Percentiles rank a stretch among this genome's conserved stretches.
Evolutionary conservation across 208 protist species (phyloP).

Genomic region (Leptomonas seymouri): DNA sequence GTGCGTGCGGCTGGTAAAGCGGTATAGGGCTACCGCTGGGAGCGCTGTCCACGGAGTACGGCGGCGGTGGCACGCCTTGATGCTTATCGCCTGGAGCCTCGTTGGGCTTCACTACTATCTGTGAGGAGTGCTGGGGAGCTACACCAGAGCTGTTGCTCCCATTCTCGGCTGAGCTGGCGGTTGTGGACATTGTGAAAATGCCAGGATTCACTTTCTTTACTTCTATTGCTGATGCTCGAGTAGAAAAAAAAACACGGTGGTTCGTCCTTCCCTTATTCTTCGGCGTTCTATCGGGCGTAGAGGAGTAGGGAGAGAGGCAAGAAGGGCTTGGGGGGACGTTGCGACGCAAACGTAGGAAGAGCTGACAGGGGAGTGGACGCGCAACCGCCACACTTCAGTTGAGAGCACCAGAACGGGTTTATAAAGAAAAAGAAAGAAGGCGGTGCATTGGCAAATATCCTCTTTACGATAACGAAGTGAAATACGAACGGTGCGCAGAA

Average conservation of each 20-base stretch:
- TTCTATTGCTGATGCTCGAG: not conserved
- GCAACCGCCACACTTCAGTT: too few relatives aligned
- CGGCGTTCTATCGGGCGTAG: not conserved
- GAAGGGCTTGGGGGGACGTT: too few relatives aligned
- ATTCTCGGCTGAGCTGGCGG: slow-evolving; percentile 8
- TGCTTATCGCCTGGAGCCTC: slow-evolving; percentile 37
- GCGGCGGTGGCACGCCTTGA: slow-evolving; percentile 39
- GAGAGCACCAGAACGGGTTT: too few relatives aligned
- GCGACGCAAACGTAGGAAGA: too few relatives aligned
- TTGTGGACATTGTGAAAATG: slow-evolving; percentile 7
- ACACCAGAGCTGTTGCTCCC: slow-evolving; percentile 6
- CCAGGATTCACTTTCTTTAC: not conserved
- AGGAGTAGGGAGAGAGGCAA: not conserved
- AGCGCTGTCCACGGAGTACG: slow-evolving; percentile 36
- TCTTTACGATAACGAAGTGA: too few relatives aligned
- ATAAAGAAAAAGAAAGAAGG: too few relatives aligned
- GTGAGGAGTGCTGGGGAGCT: slow-evolving; percentile 9
- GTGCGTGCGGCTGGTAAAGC: slow-evolving; percentile 37
- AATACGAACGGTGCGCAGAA: too few relatives aligned
- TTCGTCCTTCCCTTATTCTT: not conserved
- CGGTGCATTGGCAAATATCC: too few relatives aligned
- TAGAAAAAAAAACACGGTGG: too few relatives aligned
- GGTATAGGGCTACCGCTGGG: slow-evolving; percentile 9
- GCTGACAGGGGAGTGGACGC: too few relatives aligned
- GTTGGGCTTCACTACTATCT: slow-evolving; percentile 8